Base-by-base conservation (phyloP, 2,329 filamentous ascomycete genomes). In the Orbilia javanica region DNA sequence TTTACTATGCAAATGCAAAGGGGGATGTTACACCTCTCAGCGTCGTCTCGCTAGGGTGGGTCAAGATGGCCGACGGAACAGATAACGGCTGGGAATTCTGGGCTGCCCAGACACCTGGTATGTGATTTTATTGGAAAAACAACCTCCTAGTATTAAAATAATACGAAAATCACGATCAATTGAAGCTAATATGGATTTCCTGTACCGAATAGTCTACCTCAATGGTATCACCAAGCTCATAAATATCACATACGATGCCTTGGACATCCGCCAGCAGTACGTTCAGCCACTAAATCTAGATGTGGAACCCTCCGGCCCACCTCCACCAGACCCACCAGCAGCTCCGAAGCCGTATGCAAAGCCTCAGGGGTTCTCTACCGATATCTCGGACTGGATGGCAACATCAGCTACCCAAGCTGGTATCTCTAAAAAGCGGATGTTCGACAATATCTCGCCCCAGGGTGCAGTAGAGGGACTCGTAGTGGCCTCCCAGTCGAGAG, bases 391-490 rank as follows among this genome's bases (percentile, higher is more conserved):
- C 50, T 77, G 70, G 25, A 29, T 77, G 66, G 48, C 46, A 29
- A 18, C 57, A 15, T 46, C 66, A n/a, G 55, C 66, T 20, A 66
- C 39, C 11, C 79, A 82, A 44, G 63, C 75, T 22, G 70, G 60
- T 53, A 66, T 79, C n/a, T 79, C 80, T 13, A 79, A 79, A 34
- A 64, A 74, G 36, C 80, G 81, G 48, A 71, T 86, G 50, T 83
- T 86, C 10, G 84, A 83, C 36, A 86, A 86, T 68, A 82, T 86
- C 39, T 83, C 84, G 1, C 85, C 85, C 6, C 82, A 83, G n/a
- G 85, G 85, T 5, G 79, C 80, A 27, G 66, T 77, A 27, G 60
- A 42, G 34, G 85, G 85, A 27, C 84, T 84, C 3, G 85, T 86
- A 0, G 81, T 86, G 36, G 85, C 85, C 22, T 85, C 85, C 69